Evolutionary conservation across 2,329 filamentous ascomycete species (phyloP).

Genomic region (Venturiaceae sp.): DNA sequence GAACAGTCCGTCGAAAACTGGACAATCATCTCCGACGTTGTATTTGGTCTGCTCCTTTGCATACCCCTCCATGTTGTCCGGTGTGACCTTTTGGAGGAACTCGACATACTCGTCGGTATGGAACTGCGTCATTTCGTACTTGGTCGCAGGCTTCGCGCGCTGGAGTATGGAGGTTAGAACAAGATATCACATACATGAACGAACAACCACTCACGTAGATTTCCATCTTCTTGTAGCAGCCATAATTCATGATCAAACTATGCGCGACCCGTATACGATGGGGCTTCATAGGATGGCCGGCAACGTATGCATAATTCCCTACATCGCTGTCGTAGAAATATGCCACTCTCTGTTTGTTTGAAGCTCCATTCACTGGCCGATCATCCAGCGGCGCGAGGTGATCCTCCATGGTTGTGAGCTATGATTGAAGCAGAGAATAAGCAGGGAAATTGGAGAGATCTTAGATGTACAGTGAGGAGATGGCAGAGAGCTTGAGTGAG

Average conservation of each 20-base stretch:
- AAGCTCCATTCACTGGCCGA: constrained; percentile 20
- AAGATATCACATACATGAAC: constrained; percentile 16
- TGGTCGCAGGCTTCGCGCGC: constrained; percentile 43
- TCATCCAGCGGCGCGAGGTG: constrained; percentile 37
- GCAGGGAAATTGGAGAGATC: neutral
- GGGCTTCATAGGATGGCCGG: constrained; percentile 59
- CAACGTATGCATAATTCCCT: constrained; percentile 93
- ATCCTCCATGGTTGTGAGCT: neutral
- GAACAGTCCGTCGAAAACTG: constrained; percentile 61
- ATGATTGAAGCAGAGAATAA: neutral
- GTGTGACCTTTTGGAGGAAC: constrained; percentile 77
- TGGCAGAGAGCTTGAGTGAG: neutral
- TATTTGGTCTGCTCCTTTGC: constrained; percentile 78
- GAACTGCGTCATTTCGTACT: constrained; percentile 64
- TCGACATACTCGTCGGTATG: constrained; percentile 66
- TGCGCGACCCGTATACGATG: constrained; percentile 57
- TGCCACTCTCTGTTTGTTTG: constrained; percentile 43
- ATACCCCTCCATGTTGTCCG: constrained; percentile 96
- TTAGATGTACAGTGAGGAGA: neutral
- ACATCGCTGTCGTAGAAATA: constrained; percentile 99
- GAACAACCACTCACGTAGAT: constrained; percentile 46
- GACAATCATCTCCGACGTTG: constrained; percentile 55
- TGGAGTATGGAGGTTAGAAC: constrained; percentile 9
- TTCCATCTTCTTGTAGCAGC: constrained; percentile 64
- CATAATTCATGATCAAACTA: constrained; percentile 62